phyloP scores from a whole-genome alignment of 2,329 filamentous ascomycete genomes.

The Biscogniauxia marginata region DNA sequence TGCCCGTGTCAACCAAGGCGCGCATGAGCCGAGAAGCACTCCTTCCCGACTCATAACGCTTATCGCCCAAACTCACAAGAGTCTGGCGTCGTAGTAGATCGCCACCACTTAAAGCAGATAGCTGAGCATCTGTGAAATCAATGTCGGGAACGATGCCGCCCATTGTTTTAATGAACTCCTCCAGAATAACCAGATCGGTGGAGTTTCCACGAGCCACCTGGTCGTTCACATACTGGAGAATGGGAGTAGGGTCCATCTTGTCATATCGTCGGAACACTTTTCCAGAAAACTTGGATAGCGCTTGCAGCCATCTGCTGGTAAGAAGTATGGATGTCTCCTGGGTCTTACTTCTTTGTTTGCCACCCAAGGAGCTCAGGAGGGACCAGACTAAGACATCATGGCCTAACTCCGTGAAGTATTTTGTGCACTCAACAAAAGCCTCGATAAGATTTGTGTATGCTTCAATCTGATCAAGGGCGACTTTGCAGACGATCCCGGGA shows the following conservation, averaged over 20 bases:
- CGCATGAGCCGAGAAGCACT: slow-evolving; percentile 79
- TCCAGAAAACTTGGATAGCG: slow-evolving; percentile 86
- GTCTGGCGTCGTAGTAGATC: slow-evolving; percentile 76
- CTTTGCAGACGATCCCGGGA: slow-evolving; percentile 86
- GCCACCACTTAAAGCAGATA: slow-evolving; percentile 85
- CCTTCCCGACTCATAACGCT: slow-evolving; percentile 70
- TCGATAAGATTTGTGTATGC: slow-evolving; percentile 94
- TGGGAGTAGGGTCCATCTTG: slow-evolving; percentile 77
- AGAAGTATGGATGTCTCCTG: slow-evolving; percentile 64
- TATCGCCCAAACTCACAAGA: slow-evolving; percentile 76
- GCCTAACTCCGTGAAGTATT: slow-evolving; percentile 88
- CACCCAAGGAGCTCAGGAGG: slow-evolving; percentile 69
- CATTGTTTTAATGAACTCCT: slow-evolving; percentile 90
- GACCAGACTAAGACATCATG: slow-evolving; percentile 95
- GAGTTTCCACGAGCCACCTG: slow-evolving; percentile 81
- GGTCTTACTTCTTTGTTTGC: slow-evolving; percentile 61
- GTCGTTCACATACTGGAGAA: slow-evolving; percentile 85
- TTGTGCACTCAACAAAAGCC: slow-evolving; percentile 88
- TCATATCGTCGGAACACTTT: slow-evolving; percentile 85
- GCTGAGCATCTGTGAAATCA: slow-evolving; percentile 85
- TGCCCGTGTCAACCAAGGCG: slow-evolving; percentile 71
- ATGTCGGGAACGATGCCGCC: slow-evolving; percentile 84
- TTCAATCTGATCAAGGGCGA: slow-evolving; percentile 87
- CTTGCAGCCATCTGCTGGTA: slow-evolving; percentile 89
- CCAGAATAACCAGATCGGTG: slow-evolving; percentile 86